Percentiles rank a stretch among this genome's conserved stretches.
Evolutionary conservation across 2,329 filamentous ascomycete genomes (phyloP).

Genomic region (Lomentospora prolificans): DNA sequence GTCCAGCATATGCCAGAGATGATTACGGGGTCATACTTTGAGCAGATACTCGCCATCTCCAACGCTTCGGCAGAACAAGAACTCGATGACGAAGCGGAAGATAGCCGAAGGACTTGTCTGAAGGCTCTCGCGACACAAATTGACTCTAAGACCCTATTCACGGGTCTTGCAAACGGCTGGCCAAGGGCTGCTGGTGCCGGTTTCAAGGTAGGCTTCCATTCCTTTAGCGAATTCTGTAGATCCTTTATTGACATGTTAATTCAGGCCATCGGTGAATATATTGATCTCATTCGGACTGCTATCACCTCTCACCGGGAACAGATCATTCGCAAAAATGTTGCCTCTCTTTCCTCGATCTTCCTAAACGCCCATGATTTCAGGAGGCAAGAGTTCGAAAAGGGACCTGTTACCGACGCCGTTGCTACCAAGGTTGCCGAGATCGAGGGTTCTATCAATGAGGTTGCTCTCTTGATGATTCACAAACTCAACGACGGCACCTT

Average conservation of each 20-base stretch:
- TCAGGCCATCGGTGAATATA: slow-evolving; percentile 57
- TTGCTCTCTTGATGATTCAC: slow-evolving; percentile 81
- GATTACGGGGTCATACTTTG: slow-evolving; percentile 66
- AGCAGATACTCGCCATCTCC: slow-evolving; percentile 61
- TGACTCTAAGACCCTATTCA: slow-evolving; percentile 66
- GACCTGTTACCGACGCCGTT: slow-evolving; percentile 32
- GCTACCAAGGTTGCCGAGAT: slow-evolving; percentile 44
- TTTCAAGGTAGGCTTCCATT: slow-evolving; percentile 41
- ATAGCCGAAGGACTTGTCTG: slow-evolving; percentile 59
- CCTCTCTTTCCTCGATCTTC: slow-evolving; percentile 56
- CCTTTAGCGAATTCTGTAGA: neutral
- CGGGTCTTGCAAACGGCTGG: slow-evolving; percentile 66
- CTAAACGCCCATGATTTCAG: slow-evolving; percentile 55
- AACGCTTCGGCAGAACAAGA: slow-evolving; percentile 55
- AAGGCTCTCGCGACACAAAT: slow-evolving; percentile 67
- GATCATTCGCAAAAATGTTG: slow-evolving; percentile 64
- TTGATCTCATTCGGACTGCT: slow-evolving; percentile 59
- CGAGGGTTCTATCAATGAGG: slow-evolving; percentile 57
- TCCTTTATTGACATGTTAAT: slow-evolving; percentile 10
- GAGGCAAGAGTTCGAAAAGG: slow-evolving; percentile 39
- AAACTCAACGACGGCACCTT: slow-evolving; percentile 94
- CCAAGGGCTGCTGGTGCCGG: slow-evolving; percentile 50
- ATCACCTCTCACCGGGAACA: slow-evolving; percentile 73
- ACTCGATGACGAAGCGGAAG: slow-evolving; percentile 51
- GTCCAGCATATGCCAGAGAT: slow-evolving; percentile 83